Evolutionary conservation across 176 grass and related monocot genomes (phyloP).

Genomic region (Paspalum notatum): DNA sequence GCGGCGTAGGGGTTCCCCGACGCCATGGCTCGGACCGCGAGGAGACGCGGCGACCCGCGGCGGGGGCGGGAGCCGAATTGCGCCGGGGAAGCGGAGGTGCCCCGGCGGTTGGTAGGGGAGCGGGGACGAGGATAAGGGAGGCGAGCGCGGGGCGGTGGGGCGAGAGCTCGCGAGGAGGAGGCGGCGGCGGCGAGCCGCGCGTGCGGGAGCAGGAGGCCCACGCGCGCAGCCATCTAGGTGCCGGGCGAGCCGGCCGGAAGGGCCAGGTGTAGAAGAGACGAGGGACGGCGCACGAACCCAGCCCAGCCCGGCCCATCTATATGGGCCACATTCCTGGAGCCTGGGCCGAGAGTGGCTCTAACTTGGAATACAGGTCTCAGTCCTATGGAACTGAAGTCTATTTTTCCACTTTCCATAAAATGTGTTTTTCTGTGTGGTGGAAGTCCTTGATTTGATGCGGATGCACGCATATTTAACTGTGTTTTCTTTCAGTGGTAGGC

Average conservation of each 20-base stretch:
- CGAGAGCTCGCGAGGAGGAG: background rate
- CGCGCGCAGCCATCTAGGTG: constrained; percentile 37
- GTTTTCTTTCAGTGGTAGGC: too few species aligned
- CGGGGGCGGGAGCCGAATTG: background rate
- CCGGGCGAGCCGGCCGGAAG: background rate
- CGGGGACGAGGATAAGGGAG: constrained; percentile 4
- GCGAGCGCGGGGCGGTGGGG: background rate
- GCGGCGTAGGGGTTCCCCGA: constrained; percentile 59
- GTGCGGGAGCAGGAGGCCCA: constrained; percentile 22
- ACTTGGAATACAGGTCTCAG: too few species aligned
- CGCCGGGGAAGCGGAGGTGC: background rate
- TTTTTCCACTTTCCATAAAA: too few species aligned
- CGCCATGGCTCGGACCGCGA: constrained; percentile 27
- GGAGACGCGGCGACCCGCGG: background rate
- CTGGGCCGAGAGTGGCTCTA: too few species aligned
- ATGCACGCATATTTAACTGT: too few species aligned
- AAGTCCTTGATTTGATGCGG: too few species aligned
- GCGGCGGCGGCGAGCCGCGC: background rate
- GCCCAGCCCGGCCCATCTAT: background rate
- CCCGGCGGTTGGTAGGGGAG: background rate
- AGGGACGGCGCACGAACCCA: background rate
- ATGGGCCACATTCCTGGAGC: too few species aligned
- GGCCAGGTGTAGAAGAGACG: background rate
- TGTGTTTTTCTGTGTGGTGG: too few species aligned
- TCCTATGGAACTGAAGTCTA: too few species aligned